Percentiles rank a stretch among this genome's conserved stretches.
Evolutionary conservation across 2,329 filamentous ascomycete genomes (phyloP).

Genomic region (Stemphylium beticola): DNA sequence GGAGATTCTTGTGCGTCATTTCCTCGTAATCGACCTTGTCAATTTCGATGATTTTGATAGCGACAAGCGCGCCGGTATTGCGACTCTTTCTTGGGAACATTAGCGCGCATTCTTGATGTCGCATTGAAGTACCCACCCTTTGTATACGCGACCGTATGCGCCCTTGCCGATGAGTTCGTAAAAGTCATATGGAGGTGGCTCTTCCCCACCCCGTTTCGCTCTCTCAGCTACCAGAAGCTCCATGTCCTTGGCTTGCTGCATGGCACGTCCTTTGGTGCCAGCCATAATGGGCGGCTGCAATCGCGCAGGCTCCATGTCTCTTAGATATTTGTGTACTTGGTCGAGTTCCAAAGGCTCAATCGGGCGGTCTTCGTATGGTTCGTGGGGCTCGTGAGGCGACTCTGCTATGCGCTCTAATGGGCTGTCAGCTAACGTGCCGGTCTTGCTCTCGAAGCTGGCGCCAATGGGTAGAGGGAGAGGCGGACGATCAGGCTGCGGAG

Average conservation of each 20-base stretch:
- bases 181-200: constrained; percentile 70
- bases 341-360: constrained; percentile 5
- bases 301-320: constrained; percentile 39
- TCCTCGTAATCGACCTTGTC: constrained; percentile 71
- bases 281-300: constrained; percentile 37
- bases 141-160: constrained; percentile 76
- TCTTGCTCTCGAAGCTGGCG: constrained; percentile 22
- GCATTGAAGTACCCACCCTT: constrained; percentile 53
- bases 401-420: constrained; percentile 36
- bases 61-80: constrained; percentile 62
- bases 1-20: constrained; percentile 51
- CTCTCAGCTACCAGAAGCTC: constrained; percentile 68
- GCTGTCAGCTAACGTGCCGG: constrained; percentile 18
- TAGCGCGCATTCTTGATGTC: constrained; percentile 13
- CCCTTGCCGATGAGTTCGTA: constrained; percentile 77
- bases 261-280: constrained; percentile 63
- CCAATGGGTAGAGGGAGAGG: constrained; percentile 20
- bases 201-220: constrained; percentile 64
- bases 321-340: constrained; percentile 7
- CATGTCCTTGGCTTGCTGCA: constrained; percentile 75
- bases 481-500: constrained; percentile 14
- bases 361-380: background rate
- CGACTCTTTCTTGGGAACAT: constrained; percentile 46
- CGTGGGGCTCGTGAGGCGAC: constrained; percentile 23
- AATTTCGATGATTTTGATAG: constrained; percentile 84